Conservation (phyloP, 805 yeast genomes). For the Ogataea paraovalis region DNA sequence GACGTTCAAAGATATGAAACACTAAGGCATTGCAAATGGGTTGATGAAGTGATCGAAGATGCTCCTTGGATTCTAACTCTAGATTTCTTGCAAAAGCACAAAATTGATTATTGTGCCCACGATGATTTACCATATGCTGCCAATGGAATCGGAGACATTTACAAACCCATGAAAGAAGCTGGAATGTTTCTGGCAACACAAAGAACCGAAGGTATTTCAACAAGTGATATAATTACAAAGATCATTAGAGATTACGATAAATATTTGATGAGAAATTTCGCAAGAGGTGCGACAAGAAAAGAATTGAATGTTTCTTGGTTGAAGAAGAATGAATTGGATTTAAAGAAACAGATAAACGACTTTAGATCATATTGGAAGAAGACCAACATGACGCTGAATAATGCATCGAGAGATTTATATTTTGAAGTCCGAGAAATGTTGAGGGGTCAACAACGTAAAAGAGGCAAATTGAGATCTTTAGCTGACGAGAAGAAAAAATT, state of each 20-base stretch:
- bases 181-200: constrained; percentile 94
- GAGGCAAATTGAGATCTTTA: constrained; percentile 4
- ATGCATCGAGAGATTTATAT: constrained; percentile 76
- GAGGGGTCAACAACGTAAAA: constrained; percentile 28
- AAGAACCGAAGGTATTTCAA: constrained; percentile 93
- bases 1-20: constrained; percentile 89
- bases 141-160: constrained; percentile 86
- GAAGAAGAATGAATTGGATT: constrained; percentile 92
- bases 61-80: constrained; percentile 96
- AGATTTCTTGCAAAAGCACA: constrained; percentile 71
- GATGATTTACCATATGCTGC: constrained; percentile 95
- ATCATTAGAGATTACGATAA: constrained; percentile 95
- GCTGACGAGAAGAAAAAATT: constrained; percentile 10
- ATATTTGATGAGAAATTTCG: constrained; percentile 94
- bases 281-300: constrained; percentile 94
- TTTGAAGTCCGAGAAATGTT: constrained; percentile 78
- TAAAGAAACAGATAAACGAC: constrained; percentile 84
- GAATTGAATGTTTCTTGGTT: constrained; percentile 97
- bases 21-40: constrained; percentile 94
- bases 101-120: constrained; percentile 95
- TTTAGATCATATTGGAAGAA: constrained; percentile 83
- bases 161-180: constrained; percentile 82
- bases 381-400: constrained; percentile 63
- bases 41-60: constrained; percentile 89
- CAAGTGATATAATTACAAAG: constrained; percentile 92